Evolutionary conservation across 2,329 filamentous ascomycete species (phyloP), one percentile per base, ranked within the genome.

Genomic region (Polychaeton citri): DNA sequence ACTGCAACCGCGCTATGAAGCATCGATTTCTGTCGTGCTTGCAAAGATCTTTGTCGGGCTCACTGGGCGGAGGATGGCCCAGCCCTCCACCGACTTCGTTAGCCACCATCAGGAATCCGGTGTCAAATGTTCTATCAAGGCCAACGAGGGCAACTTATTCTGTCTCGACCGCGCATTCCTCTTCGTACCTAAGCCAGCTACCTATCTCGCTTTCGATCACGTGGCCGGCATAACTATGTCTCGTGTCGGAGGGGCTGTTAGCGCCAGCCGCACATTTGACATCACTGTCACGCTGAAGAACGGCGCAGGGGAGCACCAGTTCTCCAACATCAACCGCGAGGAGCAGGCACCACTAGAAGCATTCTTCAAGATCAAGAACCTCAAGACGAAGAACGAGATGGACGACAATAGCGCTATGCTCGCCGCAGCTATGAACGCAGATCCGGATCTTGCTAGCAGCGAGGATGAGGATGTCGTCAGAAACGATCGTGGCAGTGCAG

Each of bases 81-180:
- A 82, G 42, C 90, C 90, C 2, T 90, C 87, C 33, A 88, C 88
- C 61, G 87, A 95, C 60, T 98, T 98, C 63, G 72, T 79, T 55
- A 92, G 82, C 47, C 90, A 96, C 63, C 86, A 94, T 57, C 77
- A 81, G 52, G 87, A 95, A 60, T 84, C 79, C 48, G 90, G 90
- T 39, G 92, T 98, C 62, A 98, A 98, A 65, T 98, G 90, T 62
- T 93, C 87, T n/a, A 95, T 98, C 74, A 98, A 98, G 65, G 92
- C 92, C 36, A 95, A 92, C 60, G 90, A 98, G 64, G 90, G 92
- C 41, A 87, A 94, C 55, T 68, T 98, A 34, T 98, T 93, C 72
- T 95, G 87, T 58, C 66, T 98, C 47, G 90, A 98, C 62, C 95
- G 95, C 64, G 88, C 87, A 6, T 93, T 98, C 61, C 92, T 98